phyloP scores from a whole-genome alignment of 306 rosid genomes.

The Canavalia gladiata region DNA sequence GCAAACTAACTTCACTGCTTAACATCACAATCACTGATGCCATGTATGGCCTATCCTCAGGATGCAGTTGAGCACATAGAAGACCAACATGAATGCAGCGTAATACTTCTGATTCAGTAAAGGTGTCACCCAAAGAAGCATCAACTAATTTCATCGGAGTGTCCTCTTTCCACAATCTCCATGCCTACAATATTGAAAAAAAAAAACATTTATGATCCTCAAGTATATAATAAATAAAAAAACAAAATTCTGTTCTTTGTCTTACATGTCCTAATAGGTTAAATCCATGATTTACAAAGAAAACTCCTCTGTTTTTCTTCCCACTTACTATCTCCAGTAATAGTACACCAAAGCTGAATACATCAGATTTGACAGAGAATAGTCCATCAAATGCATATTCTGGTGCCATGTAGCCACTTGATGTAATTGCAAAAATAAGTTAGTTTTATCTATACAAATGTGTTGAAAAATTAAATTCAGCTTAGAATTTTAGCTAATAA shows the following conservation, averaged over 20 bases:
- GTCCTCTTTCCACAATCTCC: constrained; percentile 48
- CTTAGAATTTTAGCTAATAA: not conserved
- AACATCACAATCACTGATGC: constrained; percentile 58
- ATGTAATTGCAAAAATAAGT: not conserved
- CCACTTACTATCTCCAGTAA: constrained; percentile 45
- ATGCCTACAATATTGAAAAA: constrained; percentile 39
- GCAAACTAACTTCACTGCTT: constrained; percentile 52
- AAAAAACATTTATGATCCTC: not conserved
- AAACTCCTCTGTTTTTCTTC: constrained; percentile 39
- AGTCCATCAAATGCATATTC: constrained; percentile 32
- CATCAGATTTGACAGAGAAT: constrained; percentile 48
- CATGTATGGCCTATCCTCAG: constrained; percentile 69
- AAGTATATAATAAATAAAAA: not conserved
- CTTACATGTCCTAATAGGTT: constrained; percentile 50
- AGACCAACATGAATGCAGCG: constrained; percentile 65
- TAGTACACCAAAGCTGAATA: constrained; percentile 45
- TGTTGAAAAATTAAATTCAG: not conserved
- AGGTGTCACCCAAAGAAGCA: constrained; percentile 28
- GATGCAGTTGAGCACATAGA: constrained; percentile 61
- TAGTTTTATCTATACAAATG: not conserved
- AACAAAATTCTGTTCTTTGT: not conserved
- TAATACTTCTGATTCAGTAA: constrained; percentile 21
- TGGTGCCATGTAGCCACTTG: constrained; percentile 51
- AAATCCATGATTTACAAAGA: constrained; percentile 1
- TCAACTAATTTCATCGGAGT: constrained; percentile 43